Base-by-base conservation (phyloP, 257 asterid species). In the Scutellaria baicalensis region DNA sequence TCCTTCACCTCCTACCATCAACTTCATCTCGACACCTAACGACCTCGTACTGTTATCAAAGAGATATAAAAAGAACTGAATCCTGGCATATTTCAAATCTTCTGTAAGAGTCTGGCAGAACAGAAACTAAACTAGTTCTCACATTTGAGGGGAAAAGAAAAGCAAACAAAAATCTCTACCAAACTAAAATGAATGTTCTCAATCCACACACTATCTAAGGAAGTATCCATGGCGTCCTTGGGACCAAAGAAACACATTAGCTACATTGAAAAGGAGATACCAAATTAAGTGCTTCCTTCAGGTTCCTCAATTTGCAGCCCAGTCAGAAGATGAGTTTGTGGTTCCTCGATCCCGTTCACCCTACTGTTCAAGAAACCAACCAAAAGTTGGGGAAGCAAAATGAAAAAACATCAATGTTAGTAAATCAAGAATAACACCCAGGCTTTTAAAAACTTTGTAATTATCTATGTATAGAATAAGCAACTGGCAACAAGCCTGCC, bases 251-350 rank as follows among this genome's bases (percentile, higher is more conserved):
- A 75, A 50, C 77, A n/a, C 50, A 60, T 59, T 63, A 73, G 66
- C 5, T 70, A 74, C 79, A 81, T 63, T 14, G 56, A 7, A 62
- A 35, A 33, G 1, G 56, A 23, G 78, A 60, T 27, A 59, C 40
- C 54, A 44, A 42, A 45, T 84, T 83, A 86, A 56, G 77, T 63
- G 82, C 82, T 74, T 73, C 77, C 87, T 78, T 77, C 83, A 0
- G 79, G 77, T 59, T 81, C 90, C 31, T 71, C 64, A 8, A 56
- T 39, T 9, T 9, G 70, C 17, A 71, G 38, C 60, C 70, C 81
- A 6, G 64, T 56, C 75, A 88, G 39, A 54, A 76, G 81, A 59
- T 84, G 85, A 66, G 85, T 78, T 16, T 83, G 81, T 35, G 81
- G 69, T 66, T 49, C 89, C 47, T 76, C 86, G 11, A 77, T 20